Base-by-base conservation (phyloP, 75 land plant genomes). In the Sequoia sempervirens region DNA sequence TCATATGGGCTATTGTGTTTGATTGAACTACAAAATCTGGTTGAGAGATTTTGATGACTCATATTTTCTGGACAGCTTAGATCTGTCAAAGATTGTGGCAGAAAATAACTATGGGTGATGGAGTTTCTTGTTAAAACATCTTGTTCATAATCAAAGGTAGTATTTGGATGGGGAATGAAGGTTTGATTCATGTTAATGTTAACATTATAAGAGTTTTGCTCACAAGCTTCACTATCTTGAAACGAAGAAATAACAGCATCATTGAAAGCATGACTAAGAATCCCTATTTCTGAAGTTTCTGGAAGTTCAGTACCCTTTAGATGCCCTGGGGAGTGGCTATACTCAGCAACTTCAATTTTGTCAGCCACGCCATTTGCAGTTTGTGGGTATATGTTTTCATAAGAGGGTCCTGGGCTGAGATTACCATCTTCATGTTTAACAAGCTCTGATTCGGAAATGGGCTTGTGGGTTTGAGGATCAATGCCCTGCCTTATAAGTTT, bases 381-480 rank as follows among this genome's bases (percentile, higher is more conserved):
- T 26, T 78, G 23, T 78, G 28, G 13, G 5, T 10, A 45, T 45
- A n/a, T 43, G 30, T 43, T 8, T 78, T 78, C 30, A 43, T 41
- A 61, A 26, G 66, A 61, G 66, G n/a, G 1, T 61, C 9, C n/a
- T 26, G 9, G 66, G n/a, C 66, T 61, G 66, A 61, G 80, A 26
- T 43, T 78, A 61, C 8, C 26, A 61, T 61, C n/a, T 43, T 41
- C 50, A 78, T 45, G 4, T 0, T 7, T 26, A 68, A n/a, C 79
- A 82, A 66, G n/a, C 38, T 82, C 73, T 82, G 73, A 61, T 61
- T 70, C 73, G 2, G 73, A 28, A 70, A 70, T 11, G 73, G 73
- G 73, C 15, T 70, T 70, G 73, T 70, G 73, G 73, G 73, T 70
- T 10, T 12, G 73, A 70, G 73, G 73, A 70, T 70, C 73, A 2